These are phyloP conservation scores for Talaromyces sp. DNA, from an alignment of 2,329 filamentous ascomycete species.

Conservation along the genomic window DNA sequence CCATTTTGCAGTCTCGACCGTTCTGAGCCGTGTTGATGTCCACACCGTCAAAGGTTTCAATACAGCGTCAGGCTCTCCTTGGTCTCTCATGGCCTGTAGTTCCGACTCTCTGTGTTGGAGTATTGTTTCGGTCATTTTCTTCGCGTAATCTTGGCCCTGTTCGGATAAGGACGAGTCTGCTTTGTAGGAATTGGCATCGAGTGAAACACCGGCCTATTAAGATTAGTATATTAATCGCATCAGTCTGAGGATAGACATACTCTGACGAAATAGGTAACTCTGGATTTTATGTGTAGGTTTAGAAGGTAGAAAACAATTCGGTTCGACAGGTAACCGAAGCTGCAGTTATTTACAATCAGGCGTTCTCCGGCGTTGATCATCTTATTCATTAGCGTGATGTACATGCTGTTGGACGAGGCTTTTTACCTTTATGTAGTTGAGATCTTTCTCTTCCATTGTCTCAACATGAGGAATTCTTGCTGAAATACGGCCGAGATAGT, in stretches of 20 bases:
- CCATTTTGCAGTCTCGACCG: conserved; percentile 81
- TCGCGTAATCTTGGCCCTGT: conserved; percentile 74
- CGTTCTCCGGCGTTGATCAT: conserved; percentile 97
- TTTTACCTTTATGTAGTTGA: conserved; percentile 83
- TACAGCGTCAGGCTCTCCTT: conserved; percentile 64
- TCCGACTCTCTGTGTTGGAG: conserved; percentile 81
- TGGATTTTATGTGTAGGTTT: conserved; percentile 93
- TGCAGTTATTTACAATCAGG: conserved; percentile 94
- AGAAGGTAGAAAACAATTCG: conserved; percentile 97
- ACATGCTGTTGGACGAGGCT: no score
- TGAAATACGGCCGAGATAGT: conserved; percentile 86
- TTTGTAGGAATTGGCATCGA: conserved; percentile 89
- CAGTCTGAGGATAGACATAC: conserved; percentile 34
- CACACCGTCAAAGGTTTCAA: conserved; percentile 83
- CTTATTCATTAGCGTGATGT: conserved; percentile 25
- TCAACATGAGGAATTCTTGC: conserved; percentile 94
- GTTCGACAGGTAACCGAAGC: conserved; percentile 93
- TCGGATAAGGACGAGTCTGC: conserved; percentile 80
- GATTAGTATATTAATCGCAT: neutral
- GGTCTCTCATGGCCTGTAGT: conserved; percentile 63
- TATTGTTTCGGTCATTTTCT: conserved; percentile 80
- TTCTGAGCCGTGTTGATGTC: conserved; percentile 88
- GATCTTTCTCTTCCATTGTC: conserved; percentile 87
- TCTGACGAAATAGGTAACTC: conserved; percentile 88
- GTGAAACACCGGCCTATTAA: conserved; percentile 67